Evolutionary conservation across 805 yeast species (phyloP).

Genomic region (Candida chilensis): DNA sequence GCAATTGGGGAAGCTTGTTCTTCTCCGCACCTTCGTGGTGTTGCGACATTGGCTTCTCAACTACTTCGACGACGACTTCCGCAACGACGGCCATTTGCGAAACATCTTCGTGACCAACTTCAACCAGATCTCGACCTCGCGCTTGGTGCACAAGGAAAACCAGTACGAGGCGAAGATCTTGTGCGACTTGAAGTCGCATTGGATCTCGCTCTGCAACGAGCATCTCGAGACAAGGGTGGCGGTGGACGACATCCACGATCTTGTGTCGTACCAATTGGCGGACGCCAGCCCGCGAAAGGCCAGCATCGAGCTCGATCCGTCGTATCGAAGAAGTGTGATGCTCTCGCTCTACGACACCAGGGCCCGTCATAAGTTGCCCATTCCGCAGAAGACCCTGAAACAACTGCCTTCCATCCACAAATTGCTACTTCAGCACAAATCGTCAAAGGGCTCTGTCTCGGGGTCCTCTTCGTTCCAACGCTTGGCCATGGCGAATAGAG

Average conservation of each 20-base stretch:
- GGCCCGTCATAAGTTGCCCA: conserved; percentile 21
- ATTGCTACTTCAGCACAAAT: conserved; percentile 24
- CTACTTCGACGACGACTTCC: conserved; percentile 77
- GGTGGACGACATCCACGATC: no score
- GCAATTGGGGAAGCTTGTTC: conserved; percentile 51
- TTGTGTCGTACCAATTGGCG: no score
- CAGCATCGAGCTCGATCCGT: conserved; percentile 23
- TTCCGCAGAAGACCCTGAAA: conserved; percentile 13
- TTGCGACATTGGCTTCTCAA: conserved; percentile 86
- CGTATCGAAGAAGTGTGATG: conserved; percentile 35
- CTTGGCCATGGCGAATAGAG: no score
- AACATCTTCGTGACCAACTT: conserved; percentile 37
- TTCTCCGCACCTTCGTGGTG: conserved; percentile 78
- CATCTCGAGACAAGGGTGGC: no score
- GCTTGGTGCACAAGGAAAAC: conserved; percentile 14
- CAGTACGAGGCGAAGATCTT: conserved; percentile 25
- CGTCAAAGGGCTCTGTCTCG: conserved; percentile 19
- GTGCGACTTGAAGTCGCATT: conserved; percentile 28
- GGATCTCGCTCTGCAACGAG: conserved; percentile 19
- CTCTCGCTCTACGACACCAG: conserved; percentile 30
- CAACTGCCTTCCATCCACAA: conserved; percentile 27
- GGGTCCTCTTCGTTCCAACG: neutral
- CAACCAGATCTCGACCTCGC: conserved; percentile 25
- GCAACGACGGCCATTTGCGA: conserved; percentile 18
- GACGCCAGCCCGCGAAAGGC: conserved; percentile 13